A percentile compares a stretch with the other conserved stretches of the same genome.
phyloP scores from a whole-genome alignment of 2,329 filamentous ascomycete species.

The Paraphoma sp. region DNA sequence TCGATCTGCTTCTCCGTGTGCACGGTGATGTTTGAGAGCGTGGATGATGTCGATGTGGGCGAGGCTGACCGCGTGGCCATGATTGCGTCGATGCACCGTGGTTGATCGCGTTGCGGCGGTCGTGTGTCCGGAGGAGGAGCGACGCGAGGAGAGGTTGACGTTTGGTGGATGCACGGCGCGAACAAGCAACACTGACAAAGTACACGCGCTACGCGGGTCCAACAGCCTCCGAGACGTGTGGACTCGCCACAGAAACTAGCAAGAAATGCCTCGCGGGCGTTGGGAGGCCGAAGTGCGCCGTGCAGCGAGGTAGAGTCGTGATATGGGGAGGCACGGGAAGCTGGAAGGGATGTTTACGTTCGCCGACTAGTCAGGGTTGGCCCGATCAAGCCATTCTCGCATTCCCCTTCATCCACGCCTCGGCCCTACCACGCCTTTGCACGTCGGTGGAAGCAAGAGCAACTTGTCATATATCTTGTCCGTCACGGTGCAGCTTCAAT shows the following conservation, averaged over 20 bases:
- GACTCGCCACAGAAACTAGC: slow-evolving; percentile 21
- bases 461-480: background rate
- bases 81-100: slow-evolving; percentile 20
- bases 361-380: slow-evolving; percentile 44
- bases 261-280: slow-evolving; percentile 34
- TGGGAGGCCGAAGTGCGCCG: slow-evolving; percentile 25
- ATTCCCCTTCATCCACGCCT: background rate
- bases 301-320: slow-evolving; percentile 19
- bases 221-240: slow-evolving; percentile 16
- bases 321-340: slow-evolving; percentile 33
- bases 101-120: slow-evolving; percentile 27
- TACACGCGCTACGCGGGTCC: slow-evolving; percentile 32
- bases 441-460: background rate
- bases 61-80: slow-evolving; percentile 43
- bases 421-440: background rate
- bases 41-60: slow-evolving; percentile 51
- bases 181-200: slow-evolving; percentile 43
- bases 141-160: slow-evolving; percentile 41
- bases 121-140: slow-evolving; percentile 32
- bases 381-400: slow-evolving; percentile 3
- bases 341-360: slow-evolving; percentile 42
- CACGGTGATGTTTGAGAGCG: slow-evolving; percentile 51
- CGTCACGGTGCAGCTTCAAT: too few species aligned
- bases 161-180: slow-evolving; percentile 28
- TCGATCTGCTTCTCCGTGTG: slow-evolving; percentile 36